Base-by-base conservation (phyloP, 2,329 filamentous ascomycete species). In the Trichoderma oligosporum region DNA sequence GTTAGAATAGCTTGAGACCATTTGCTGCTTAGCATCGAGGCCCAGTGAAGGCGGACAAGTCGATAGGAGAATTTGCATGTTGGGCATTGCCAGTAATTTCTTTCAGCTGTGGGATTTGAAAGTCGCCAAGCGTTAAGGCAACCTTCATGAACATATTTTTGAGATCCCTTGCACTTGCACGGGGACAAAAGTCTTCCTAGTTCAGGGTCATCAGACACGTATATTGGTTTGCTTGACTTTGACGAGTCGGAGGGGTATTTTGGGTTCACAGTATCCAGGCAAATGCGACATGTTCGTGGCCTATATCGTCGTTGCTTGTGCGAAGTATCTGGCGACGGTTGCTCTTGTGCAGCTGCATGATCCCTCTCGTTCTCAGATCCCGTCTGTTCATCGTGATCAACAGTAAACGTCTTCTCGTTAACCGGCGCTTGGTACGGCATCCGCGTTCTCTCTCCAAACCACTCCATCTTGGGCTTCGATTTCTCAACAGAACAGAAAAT, bases 61-160 rank as follows among this genome's bases (percentile, higher is more conserved):
- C 84, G 82, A 73, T 97, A 97, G 63, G 82, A 80, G 73, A 94
- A 97, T 31, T 84, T 80, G 73, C 93, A 97, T 0, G 91, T 96
- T 18, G 89, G 89, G 67, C 93, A 97, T 66, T 89, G 82, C 83
- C 87, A 96, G 69, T 86, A 95, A 65, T 92, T 91, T 57, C 88
- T 82, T 29, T 76, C 79, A 67, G 72, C 73, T 25, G 72, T 67
- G 0, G 89, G 87, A 67, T 91, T 84, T 41, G 89, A 82, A 61
- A 86, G 81, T 64, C 94, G 84, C 91, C 92, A 97, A 9, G 83
- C 79, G 66, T 88, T 84, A 47, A 99, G 78, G 68, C 94, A 99
- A 27, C 85, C 88, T 72, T 97, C 91, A 71, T 99, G 94, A 22
- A 97, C 91, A 73, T 96, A 97, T 74, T 89, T 89, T 65, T 93